These are phyloP conservation scores for Lindgomyces ingoldianus DNA, from an alignment of 495 filamentous ascomycete species.

Conservation along the genomic window DNA sequence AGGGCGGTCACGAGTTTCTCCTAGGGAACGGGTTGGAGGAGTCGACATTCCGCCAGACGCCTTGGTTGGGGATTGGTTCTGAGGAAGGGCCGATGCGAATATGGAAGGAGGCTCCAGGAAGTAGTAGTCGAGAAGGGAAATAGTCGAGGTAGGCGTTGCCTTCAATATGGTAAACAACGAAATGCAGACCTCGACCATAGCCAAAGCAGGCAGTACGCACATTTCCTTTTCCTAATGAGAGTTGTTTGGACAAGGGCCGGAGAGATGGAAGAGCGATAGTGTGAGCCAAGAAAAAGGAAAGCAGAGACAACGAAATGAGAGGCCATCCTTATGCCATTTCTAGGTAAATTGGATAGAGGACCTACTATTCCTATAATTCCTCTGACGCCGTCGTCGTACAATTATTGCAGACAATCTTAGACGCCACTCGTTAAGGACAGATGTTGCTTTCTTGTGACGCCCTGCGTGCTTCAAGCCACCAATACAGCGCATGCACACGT, in stretches of 20 bases:
- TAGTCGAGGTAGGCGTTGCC: no score
- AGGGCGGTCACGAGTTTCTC: no score
- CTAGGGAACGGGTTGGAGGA: no score
- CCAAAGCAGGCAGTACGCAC: not conserved
- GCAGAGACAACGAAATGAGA: no score
- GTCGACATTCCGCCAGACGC: no score
- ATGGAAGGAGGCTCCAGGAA: no score
- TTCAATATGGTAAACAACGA: no score
- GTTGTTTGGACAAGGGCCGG: not conserved
- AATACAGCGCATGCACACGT: not conserved
- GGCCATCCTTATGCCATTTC: not conserved
- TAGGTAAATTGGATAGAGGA: not conserved
- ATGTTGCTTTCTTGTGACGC: not conserved
- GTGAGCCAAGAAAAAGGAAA: no score
- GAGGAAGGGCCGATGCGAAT: no score
- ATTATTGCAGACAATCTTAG: not conserved
- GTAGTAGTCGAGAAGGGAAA: no score
- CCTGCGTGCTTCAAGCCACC: not conserved
- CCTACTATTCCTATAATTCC: not conserved
- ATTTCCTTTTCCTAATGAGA: not conserved
- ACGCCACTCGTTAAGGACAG: not conserved
- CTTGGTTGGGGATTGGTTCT: no score
- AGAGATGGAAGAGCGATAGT: not conserved
- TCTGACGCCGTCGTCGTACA: not conserved
- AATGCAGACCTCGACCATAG: no score